These are phyloP conservation scores for Coprinellus aureogranulatus DNA, from an alignment of 768 basidiomycete genomes.

Conservation along the genomic window DNA sequence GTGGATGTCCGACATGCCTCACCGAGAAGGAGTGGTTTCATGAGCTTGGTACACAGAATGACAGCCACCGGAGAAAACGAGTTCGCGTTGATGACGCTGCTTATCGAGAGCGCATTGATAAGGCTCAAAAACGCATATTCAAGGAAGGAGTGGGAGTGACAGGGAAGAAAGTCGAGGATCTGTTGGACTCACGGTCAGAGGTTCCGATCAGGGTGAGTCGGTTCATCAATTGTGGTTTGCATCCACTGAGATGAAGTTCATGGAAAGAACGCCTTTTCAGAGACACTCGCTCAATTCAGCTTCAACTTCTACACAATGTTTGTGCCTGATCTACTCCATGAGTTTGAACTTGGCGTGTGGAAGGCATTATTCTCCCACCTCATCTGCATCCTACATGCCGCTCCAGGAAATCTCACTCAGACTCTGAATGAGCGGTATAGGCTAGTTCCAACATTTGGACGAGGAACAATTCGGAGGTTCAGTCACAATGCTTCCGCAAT, in stretches of 20 bases:
- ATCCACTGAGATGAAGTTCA: background rate
- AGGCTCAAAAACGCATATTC: background rate
- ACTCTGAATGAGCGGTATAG: slow-evolving; percentile 25
- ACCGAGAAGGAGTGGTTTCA: slow-evolving; percentile 17
- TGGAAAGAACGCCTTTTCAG: background rate
- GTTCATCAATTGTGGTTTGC: background rate
- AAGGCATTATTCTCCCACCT: slow-evolving; percentile 36
- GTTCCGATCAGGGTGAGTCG: background rate
- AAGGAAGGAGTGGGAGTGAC: background rate
- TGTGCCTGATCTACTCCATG: slow-evolving; percentile 36
- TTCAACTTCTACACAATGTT: slow-evolving; percentile 29
- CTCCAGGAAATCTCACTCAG: slow-evolving; percentile 17
- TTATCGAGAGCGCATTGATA: background rate
- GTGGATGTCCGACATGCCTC: slow-evolving; percentile 26
- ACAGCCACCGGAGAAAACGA: background rate
- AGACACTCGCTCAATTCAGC: background rate
- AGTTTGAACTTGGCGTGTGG: slow-evolving; percentile 39
- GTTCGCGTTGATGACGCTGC: slow-evolving; percentile 7
- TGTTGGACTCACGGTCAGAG: background rate
- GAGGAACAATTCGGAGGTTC: slow-evolving; percentile 33
- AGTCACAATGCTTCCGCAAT: slow-evolving; percentile 31
- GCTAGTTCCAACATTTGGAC: slow-evolving; percentile 26
- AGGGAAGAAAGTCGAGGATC: background rate
- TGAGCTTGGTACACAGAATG: slow-evolving; percentile 19
- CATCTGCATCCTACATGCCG: slow-evolving; percentile 25